Base-by-base conservation (phyloP, 805 yeast species). In the Pichia ethanolica region DNA sequence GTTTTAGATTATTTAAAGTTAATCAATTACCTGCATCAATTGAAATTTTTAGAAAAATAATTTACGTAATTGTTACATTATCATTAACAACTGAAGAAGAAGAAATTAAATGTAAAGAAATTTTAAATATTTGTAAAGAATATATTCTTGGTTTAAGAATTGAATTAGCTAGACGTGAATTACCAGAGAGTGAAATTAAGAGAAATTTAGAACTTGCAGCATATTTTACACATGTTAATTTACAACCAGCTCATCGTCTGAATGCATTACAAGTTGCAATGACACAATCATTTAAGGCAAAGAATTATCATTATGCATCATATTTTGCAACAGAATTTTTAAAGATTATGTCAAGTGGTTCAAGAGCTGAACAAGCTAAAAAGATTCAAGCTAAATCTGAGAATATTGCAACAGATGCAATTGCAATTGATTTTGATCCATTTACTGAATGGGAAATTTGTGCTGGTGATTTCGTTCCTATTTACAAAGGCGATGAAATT, bases 201-300 rank as follows among this genome's bases (percentile, higher is more conserved):
- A 85, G 98, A 55, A 90, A 89, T 67, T 75, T 93, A 62, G 98
- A 93, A 68, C 73, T 93, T 57, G 98, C 99, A 6, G 95, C 98
- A 1, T 91, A 91, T 69, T 95, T 93, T 73, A 89, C 99, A 12
- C 82, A 79, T 63, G 83, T 90, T 30, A 79, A 85, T 56, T 76
- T 93, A 58, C 88, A 85, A 55, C 82, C 86, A 35, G 83, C 85
- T 7, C 99, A 93, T 68, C 79, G 85, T 52, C 79, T 84, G 47
- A 84, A 89, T 62, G 96, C 98, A 11, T 74, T 89, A 59, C 95
- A 89, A 66, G 96, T 89, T 49, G 99, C 99, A 38, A 86, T 91
- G 93, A 82, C 86, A 42, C 95, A 88, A 71, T 81, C 93, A 38
- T 89, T 87, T 77, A 87, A 86, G 65, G 75, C 84, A 65, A 89